Evolutionary conservation across 2,329 filamentous ascomycete species (phyloP), one percentile per base, ranked within the genome.

Genomic region (Cordyceps militaris): DNA sequence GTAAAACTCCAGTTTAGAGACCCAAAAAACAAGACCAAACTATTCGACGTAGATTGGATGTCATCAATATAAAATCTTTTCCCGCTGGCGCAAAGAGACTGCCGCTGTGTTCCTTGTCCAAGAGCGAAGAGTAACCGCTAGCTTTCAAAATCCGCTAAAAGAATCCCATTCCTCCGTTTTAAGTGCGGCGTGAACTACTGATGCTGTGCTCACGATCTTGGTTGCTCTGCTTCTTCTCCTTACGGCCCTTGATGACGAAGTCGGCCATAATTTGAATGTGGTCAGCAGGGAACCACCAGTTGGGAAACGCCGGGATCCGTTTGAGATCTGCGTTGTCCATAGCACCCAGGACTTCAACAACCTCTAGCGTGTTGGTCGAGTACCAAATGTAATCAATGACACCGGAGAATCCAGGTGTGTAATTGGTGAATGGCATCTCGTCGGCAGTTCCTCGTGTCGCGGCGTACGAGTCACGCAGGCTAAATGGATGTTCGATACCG

Each of bases 311-410:
- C 3, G 92, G 91, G 26, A 97, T 90, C 54, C 87, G 83, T 71
- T 89, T 87, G 59, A 96, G 83, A 70, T 96, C 94, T 28, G 89
- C 83, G 62, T 86, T 83, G 70, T 97, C 92, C 2, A 95, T 89
- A 44, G 93, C 88, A 30, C 92, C 92, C 4, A 97, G 84, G 55
- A 97, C 74, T 55, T 88, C 88, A 19, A 90, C 86, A 24, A 95
- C 88, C 68, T 94, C 89, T 46, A 97, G 78, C 23, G 88, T 85
- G 71, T 94, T 96, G 59, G 91, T 93, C 58, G 91, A 92, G 74
- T 96, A 99, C 91, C 92, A 97, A 66, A 99, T 91, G 73, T 97
- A 97, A 71, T 99, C 94, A 64, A 99, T 88, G 58, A 95, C 89
- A 61, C 91, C 92, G 53, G 84, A 83, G 74, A 97, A 99, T n/a